phyloP scores from a whole-genome alignment of 345 rosid genomes.

The Sisymbrium irio region DNA sequence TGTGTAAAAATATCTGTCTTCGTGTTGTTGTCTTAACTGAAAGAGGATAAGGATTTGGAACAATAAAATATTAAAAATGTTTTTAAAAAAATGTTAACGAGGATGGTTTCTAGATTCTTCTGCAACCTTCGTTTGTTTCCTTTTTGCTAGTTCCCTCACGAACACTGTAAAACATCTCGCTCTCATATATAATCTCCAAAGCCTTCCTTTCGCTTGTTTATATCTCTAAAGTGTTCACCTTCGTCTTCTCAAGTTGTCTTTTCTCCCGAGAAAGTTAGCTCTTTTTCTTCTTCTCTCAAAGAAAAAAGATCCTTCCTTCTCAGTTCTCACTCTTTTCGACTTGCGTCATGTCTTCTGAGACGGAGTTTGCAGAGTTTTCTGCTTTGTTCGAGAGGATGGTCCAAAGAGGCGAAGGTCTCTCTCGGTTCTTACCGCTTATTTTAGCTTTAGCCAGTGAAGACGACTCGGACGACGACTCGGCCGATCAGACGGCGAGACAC shows the following conservation, averaged over 20 bases:
- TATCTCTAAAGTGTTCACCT: neutral
- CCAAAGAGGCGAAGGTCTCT: conserved; percentile 1
- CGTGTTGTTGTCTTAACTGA: neutral
- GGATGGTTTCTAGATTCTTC: conserved; percentile 30
- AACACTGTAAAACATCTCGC: neutral
- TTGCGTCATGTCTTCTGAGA: conserved; percentile 29
- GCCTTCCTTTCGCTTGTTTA: no score
- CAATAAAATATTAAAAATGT: neutral
- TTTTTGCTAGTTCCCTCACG: neutral
- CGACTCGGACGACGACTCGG: neutral
- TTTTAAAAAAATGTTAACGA: neutral
- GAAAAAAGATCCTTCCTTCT: neutral
- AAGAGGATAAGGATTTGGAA: conserved; percentile 23
- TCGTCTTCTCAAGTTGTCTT: neutral
- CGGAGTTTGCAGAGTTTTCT: conserved; percentile 17
- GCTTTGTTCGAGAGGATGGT: conserved; percentile 21
- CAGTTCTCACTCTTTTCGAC: no score
- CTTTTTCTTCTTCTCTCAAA: neutral
- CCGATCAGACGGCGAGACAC: neutral
- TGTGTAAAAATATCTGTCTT: neutral
- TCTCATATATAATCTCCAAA: conserved; percentile 7
- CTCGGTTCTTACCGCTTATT: conserved; percentile 23
- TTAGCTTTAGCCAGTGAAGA: conserved; percentile 7
- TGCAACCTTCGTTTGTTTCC: neutral
- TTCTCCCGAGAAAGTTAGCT: neutral